Evolutionary conservation across 208 protist species (phyloP), one percentile per base, ranked within the genome.

Genomic region (Herpetomonas muscarum): DNA sequence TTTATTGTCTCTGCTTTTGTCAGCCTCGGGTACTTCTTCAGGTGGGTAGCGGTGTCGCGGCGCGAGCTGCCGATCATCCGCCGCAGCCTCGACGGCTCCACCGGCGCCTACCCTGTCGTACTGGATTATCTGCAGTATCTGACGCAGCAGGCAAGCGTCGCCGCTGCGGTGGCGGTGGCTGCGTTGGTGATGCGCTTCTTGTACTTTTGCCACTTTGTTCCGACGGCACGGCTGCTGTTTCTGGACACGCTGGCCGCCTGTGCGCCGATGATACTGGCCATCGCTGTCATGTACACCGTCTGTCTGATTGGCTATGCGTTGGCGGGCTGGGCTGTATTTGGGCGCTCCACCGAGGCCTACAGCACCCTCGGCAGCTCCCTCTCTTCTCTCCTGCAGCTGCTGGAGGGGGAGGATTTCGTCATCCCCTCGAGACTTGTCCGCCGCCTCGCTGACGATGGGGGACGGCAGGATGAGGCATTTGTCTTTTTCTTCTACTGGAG

Each of bases 311-410:
- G 45, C 31, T 81, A 74, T 55, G 53, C 52, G 1, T 21, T 81
- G 3, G 53, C 58, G 5, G 74, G 64, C 1, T 71, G 59, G 64
- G 45, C 60, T 13, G 55, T 76, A 25, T 81, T 76, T 29, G 69
- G 69, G 5, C 19, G 37, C 5, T 49, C 41, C 37, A 30, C 50
- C 9, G 26, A 28, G 2, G 55, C 30, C 17, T 81, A 69, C 45
- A 24, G 44, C 19, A 63, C 52, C 31, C 32, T 77, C 2, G 36
- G 22, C 3, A 36, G 26, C 3, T 49, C 69, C 3, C 25, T 76
- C 15, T 25, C 37, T 6, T 64, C 57, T 28, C 61, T 76, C 19
- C 2, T 67, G 49, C 62, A 50, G 9, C 30, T 69, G 36, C 42
- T 58, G 25, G 45, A 65, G 13, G 55, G 41, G 41, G 41, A 46